These are phyloP conservation scores for Leptomonas seymouri DNA, from an alignment of 208 protist species.

Conservation along the genomic window DNA sequence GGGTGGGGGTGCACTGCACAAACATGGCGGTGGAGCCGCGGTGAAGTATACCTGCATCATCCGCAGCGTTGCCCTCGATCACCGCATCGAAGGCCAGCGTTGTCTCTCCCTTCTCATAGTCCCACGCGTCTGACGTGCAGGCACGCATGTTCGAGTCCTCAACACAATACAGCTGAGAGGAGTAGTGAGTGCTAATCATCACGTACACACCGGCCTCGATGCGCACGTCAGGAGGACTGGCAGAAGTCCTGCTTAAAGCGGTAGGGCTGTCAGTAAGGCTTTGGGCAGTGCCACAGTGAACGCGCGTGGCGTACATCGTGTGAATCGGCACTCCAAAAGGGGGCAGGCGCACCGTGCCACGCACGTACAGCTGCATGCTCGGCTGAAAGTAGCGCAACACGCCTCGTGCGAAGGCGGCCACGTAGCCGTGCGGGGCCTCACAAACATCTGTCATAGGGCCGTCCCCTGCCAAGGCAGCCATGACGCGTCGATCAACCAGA, in stretches of 20 bases:
- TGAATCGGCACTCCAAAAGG: slow-evolving; percentile 11
- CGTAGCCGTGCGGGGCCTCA: slow-evolving; percentile 42
- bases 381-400: slow-evolving; percentile 36
- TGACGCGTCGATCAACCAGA: slow-evolving; percentile 45
- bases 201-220: slow-evolving; percentile 26
- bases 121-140: slow-evolving; percentile 17
- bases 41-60: no score
- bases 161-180: slow-evolving; percentile 25
- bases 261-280: neutral
- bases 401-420: slow-evolving; percentile 40
- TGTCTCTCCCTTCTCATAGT: slow-evolving; percentile 18
- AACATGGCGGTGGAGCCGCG: neutral
- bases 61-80: neutral
- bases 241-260: neutral
- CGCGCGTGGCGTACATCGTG: neutral
- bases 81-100: slow-evolving; percentile 28
- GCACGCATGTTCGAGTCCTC: slow-evolving; percentile 8
- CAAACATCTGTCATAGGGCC: slow-evolving; percentile 71
- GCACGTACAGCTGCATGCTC: slow-evolving; percentile 27
- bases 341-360: slow-evolving; percentile 19
- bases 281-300: neutral
- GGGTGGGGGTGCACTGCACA: slow-evolving; percentile 34
- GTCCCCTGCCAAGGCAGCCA: slow-evolving; percentile 40
- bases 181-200: slow-evolving; percentile 23
- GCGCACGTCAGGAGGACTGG: neutral